Evolutionary conservation across 108 stramenopile species (phyloP), one percentile per base, ranked within the genome.

Genomic region (Conticribra weissflogii): DNA sequence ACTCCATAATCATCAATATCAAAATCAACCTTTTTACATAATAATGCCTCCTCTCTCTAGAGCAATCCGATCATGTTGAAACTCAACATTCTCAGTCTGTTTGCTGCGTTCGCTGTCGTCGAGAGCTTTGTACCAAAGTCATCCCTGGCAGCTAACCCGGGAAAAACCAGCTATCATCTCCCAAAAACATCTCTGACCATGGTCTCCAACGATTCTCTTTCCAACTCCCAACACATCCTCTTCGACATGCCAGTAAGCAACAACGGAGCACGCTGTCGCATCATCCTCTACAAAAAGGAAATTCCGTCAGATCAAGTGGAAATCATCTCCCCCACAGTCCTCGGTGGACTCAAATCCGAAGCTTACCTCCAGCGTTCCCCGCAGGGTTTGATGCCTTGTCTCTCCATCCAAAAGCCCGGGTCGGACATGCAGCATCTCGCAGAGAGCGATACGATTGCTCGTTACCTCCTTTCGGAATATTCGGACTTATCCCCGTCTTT

Each of bases 171-270:
- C n/a, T n/a, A n/a, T n/a, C n/a, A n/a, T n/a, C n/a, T n/a, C n/a
- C n/a, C n/a, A n/a, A n/a, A n/a, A n/a, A n/a, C n/a, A n/a, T n/a
- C n/a, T n/a, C n/a, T n/a, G n/a, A n/a, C n/a, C n/a, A n/a, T n/a
- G n/a, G n/a, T n/a, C n/a, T n/a, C n/a, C n/a, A n/a, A n/a, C n/a
- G 59, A 33, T 32, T 36, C 59, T 46, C 23, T 63, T 28, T 63
- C 71, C 34, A 72, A 68, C 21, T 53, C 81, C 21, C 71, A 78
- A 18, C 86, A 83, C 68, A 82, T 78, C 41, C 83, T 96, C 7
- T 97, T 84, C 59, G 97, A 98, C 66, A 60, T 94, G 63, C 97
- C 97, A 1, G 95, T 97, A 1, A 92, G 90, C 51, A 98, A 97
- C 82, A 94, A 96, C 68, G 97, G 97, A 3, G 95, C 94, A 7